Evolutionary conservation across 2,329 filamentous ascomycete genomes (phyloP).

Genomic region (Penicillium sp.): DNA sequence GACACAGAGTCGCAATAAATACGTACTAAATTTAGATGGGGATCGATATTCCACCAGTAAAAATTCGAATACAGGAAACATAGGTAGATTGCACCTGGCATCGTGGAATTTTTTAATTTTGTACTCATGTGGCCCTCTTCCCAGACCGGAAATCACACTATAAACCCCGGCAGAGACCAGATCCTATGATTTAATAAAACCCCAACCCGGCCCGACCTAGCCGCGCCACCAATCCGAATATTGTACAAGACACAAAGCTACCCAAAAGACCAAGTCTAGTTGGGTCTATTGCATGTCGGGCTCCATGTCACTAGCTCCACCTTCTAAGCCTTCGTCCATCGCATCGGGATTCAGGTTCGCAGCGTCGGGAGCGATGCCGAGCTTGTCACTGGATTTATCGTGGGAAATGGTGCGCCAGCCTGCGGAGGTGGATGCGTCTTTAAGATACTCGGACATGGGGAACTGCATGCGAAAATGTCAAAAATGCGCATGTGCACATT

Average conservation of each 20-base stretch:
- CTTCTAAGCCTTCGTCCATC: slow-evolving; percentile 45
- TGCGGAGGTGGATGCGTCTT: slow-evolving; percentile 51
- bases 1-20: too few species aligned
- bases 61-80: background rate
- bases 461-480: slow-evolving; percentile 44
- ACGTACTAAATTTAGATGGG: too few species aligned
- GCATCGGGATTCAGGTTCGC: slow-evolving; percentile 47
- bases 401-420: slow-evolving; percentile 61
- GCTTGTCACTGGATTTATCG: slow-evolving; percentile 44
- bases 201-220: slow-evolving; percentile 1
- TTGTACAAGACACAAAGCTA: slow-evolving; percentile 12
- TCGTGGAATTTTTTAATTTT: background rate
- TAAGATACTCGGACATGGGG: slow-evolving; percentile 64
- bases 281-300: slow-evolving; percentile 29
- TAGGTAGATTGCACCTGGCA: background rate
- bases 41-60: background rate
- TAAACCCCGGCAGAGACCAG: background rate
- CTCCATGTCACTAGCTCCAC: slow-evolving; percentile 37
- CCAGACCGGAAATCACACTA: background rate
- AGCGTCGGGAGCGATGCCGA: slow-evolving; percentile 37
- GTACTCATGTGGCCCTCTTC: background rate
- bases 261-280: background rate
- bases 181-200: background rate
- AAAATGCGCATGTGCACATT: background rate
- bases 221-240: slow-evolving; percentile 15